These are phyloP conservation scores for Gloeophyllum trabeum DNA, from an alignment of 768 basidiomycete species.

Conservation along the genomic window DNA sequence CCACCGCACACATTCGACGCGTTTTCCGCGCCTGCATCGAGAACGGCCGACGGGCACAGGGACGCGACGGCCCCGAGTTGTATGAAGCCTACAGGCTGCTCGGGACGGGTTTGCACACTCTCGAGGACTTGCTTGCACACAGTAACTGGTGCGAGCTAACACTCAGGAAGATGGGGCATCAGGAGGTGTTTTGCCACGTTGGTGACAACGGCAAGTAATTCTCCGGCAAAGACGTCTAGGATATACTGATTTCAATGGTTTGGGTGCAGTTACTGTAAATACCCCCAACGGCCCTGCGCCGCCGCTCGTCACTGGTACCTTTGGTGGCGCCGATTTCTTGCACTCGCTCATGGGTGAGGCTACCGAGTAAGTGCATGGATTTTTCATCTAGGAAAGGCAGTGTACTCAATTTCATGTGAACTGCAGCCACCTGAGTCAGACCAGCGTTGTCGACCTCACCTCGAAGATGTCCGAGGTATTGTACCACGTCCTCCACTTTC, in stretches of 20 bases:
- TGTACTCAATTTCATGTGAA: neutral
- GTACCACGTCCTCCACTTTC: neutral
- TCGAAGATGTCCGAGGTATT: slow-evolving; percentile 32
- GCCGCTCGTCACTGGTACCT: slow-evolving; percentile 59
- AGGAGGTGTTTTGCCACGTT: slow-evolving; percentile 71
- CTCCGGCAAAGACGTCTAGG: neutral
- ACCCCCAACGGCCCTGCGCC: slow-evolving; percentile 46
- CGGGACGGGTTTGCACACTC: slow-evolving; percentile 55
- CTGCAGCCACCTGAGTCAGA: slow-evolving; percentile 42
- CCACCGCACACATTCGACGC: slow-evolving; percentile 54
- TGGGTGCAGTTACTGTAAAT: slow-evolving; percentile 17
- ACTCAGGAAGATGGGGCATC: slow-evolving; percentile 56
- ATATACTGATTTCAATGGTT: slow-evolving; percentile 4
- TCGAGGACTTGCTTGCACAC: slow-evolving; percentile 71
- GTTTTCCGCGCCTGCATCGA: slow-evolving; percentile 58
- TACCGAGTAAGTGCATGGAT: slow-evolving; percentile 32
- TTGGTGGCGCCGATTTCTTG: slow-evolving; percentile 58
- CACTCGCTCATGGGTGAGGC: slow-evolving; percentile 57
- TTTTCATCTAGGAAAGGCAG: neutral
- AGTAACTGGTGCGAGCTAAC: slow-evolving; percentile 74
- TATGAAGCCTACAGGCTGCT: slow-evolving; percentile 64
- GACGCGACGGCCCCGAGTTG: slow-evolving; percentile 40
- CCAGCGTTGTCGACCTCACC: slow-evolving; percentile 47
- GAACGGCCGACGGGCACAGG: slow-evolving; percentile 43
- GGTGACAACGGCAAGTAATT: slow-evolving; percentile 38